Evolutionary conservation across 345 rosid genomes (phyloP).

Genomic region (Clarkia xantiana): DNA sequence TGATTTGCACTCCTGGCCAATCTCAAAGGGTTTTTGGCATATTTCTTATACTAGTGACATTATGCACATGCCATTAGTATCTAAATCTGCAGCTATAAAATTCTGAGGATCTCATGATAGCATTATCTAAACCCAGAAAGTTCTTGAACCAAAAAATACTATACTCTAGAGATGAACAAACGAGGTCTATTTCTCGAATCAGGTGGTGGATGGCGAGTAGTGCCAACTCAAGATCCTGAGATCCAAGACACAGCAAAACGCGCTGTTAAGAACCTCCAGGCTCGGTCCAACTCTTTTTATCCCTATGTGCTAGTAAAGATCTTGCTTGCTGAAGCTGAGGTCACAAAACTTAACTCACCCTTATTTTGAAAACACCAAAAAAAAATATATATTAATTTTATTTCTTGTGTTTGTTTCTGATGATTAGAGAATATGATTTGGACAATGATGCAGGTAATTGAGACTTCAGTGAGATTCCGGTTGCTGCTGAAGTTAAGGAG

Average conservation of each 20-base stretch:
- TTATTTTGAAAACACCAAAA: background rate
- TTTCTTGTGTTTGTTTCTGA: background rate
- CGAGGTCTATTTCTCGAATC: conserved; percentile 4
- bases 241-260: conserved; percentile 54
- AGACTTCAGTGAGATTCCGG: conserved; percentile 3
- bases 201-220: conserved; percentile 25
- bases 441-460: conserved; percentile 4
- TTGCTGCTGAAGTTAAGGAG: conserved; percentile 44
- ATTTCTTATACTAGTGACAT: no score
- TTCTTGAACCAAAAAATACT: background rate
- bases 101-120: background rate
- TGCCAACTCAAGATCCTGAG: conserved; percentile 33
- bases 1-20: no score
- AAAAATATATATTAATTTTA: background rate
- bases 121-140: background rate
- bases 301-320: conserved; percentile 34
- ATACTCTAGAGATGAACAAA: no score
- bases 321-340: conserved; percentile 30
- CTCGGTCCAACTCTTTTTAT: conserved; percentile 6
- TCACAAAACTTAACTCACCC: background rate
- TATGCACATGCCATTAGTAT: no score
- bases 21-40: no score
- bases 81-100: no score
- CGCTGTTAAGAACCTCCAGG: conserved; percentile 41
- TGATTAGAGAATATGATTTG: background rate